phyloP scores from a whole-genome alignment of 345 rosid species.

The Murraya koenigii region DNA sequence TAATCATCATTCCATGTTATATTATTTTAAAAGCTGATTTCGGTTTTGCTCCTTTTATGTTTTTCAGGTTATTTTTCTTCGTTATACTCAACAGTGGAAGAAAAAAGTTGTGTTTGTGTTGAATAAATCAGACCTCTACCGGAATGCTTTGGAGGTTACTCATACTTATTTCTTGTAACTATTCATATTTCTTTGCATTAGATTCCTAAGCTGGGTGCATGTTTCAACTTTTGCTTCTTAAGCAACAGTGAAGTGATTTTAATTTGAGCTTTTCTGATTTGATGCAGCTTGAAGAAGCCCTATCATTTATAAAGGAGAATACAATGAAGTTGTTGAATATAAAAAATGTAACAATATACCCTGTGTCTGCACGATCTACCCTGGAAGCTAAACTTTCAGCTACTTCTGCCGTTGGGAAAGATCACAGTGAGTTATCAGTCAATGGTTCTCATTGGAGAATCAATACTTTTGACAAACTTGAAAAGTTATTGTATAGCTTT shows the following conservation, averaged over 20 bases:
- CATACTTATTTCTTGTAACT: conserved; percentile 16
- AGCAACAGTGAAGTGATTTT: background rate
- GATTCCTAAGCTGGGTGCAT: conserved; percentile 1
- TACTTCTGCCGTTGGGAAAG: conserved; percentile 44
- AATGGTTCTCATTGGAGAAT: conserved; percentile 50
- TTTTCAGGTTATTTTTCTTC: conserved; percentile 85
- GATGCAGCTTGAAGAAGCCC: conserved; percentile 88
- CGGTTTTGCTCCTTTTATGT: conserved; percentile 6
- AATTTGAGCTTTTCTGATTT: conserved; percentile 14
- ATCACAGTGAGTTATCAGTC: conserved; percentile 30
- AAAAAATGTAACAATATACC: conserved; percentile 67
- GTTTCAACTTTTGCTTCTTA: background rate
- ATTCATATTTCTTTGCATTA: conserved; percentile 7
- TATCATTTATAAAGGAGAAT: conserved; percentile 71
- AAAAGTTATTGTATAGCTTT: conserved; percentile 71
- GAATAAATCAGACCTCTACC: conserved; percentile 91
- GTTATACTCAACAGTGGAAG: conserved; percentile 92
- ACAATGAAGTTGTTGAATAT: conserved; percentile 70
- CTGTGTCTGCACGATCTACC: conserved; percentile 83
- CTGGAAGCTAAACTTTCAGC: conserved; percentile 71
- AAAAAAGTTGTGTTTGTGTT: conserved; percentile 88
- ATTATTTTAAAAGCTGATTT: conserved; percentile 4
- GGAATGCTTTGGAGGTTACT: conserved; percentile 66
- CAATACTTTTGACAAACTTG: conserved; percentile 59
- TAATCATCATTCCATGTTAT: background rate